Evolutionary conservation across 768 basidiomycete species (phyloP).

Genomic region (Phlegmacium glaucopus): DNA sequence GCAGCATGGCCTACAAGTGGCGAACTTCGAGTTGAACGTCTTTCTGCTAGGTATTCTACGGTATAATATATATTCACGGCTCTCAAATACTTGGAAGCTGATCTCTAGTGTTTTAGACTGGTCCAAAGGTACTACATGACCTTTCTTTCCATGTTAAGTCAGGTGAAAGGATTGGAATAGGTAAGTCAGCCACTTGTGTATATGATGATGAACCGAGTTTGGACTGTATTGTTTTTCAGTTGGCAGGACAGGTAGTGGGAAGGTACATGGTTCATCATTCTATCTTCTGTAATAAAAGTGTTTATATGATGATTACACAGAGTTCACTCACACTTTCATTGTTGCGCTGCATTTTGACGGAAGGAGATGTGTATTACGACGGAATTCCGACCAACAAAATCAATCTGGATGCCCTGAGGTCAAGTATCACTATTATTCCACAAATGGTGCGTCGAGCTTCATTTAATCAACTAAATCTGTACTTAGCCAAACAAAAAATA

Average conservation of each 20-base stretch:
- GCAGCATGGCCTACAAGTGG: slow-evolving; percentile 68
- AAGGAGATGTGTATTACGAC: slow-evolving; percentile 52
- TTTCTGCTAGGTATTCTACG: slow-evolving; percentile 54
- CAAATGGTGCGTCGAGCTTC: slow-evolving; percentile 28
- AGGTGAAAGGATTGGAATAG: slow-evolving; percentile 56
- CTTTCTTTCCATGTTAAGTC: slow-evolving; percentile 51
- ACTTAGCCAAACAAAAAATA: not conserved
- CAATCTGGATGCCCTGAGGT: slow-evolving; percentile 52
- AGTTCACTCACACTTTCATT: slow-evolving; percentile 43
- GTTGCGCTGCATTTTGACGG: slow-evolving; percentile 49
- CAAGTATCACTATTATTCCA: slow-evolving; percentile 55
- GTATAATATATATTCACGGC: slow-evolving; percentile 3
- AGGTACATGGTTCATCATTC: slow-evolving; percentile 10
- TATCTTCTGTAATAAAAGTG: not conserved
- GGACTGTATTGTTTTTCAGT: slow-evolving; percentile 8
- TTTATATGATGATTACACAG: slow-evolving; percentile 4
- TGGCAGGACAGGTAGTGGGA: slow-evolving; percentile 26
- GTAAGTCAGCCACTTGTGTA: slow-evolving; percentile 18
- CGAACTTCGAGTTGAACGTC: slow-evolving; percentile 47
- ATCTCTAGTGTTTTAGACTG: slow-evolving; percentile 20
- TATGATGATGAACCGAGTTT: not conserved
- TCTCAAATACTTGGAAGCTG: not conserved
- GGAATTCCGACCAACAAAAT: slow-evolving; percentile 42
- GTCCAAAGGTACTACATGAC: slow-evolving; percentile 54
- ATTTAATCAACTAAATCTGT: slow-evolving; percentile 21